Evolutionary conservation across 768 basidiomycete genomes (phyloP).

Genomic region (Trametes sanguinea): DNA sequence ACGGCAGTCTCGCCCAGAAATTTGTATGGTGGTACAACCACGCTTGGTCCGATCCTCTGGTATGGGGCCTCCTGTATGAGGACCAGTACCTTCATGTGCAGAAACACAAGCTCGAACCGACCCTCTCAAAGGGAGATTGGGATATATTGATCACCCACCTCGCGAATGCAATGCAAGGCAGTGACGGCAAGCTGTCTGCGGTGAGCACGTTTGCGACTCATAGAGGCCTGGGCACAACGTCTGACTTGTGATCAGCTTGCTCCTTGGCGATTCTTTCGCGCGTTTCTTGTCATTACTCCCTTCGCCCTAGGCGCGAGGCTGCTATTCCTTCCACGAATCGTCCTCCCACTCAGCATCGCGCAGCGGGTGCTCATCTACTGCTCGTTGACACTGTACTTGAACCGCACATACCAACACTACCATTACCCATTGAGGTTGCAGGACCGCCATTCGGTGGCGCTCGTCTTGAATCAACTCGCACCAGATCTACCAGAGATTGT

Average conservation of each 20-base stretch:
- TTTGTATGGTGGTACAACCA: conserved; percentile 2
- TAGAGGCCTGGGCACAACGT: not conserved
- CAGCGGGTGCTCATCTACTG: not conserved
- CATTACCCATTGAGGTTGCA: not conserved
- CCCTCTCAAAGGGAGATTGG: not conserved
- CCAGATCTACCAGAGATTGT: not conserved
- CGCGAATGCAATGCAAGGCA: not conserved
- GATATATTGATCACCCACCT: not conserved
- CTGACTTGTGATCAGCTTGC: not conserved
- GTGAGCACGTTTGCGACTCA: not conserved
- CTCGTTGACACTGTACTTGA: not conserved
- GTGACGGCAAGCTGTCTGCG: not conserved
- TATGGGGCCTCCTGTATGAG: not conserved
- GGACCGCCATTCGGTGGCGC: not conserved
- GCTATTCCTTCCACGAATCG: not conserved
- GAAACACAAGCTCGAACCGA: too few relatives aligned
- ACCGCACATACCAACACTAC: not conserved
- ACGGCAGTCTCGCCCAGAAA: not conserved
- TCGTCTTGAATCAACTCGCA: not conserved
- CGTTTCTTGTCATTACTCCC: not conserved
- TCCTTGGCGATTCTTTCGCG: not conserved
- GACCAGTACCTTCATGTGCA: not conserved
- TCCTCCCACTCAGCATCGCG: not conserved
- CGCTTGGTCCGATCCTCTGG: not conserved
- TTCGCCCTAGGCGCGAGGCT: not conserved